Evolutionary conservation across 2,329 filamentous ascomycete species (phyloP), one percentile per base, ranked within the genome.

Genomic region (Colletotrichum sp.): DNA sequence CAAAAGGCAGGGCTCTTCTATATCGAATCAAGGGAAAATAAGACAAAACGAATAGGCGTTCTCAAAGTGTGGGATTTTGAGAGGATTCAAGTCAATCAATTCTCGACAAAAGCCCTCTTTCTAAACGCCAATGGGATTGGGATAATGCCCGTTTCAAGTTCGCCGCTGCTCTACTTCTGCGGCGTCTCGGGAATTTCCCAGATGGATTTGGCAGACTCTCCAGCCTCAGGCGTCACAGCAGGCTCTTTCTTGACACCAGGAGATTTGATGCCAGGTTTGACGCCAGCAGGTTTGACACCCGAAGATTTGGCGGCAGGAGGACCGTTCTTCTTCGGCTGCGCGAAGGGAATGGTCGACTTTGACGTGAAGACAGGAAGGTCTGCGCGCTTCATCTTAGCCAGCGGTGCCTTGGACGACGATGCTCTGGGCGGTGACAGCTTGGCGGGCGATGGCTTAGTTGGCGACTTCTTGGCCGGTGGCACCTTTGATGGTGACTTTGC

Each of bases 291-390:
- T 44, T 44, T 52, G n/a, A 8, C n/a, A 52, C n/a, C n/a, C 22
- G n/a, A 22, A 22, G 57, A 34, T 16, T 71, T 61, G 25, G 27
- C 15, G 32, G 60, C 34, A 5, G 59, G 27, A 16, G 32, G 28
- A 15, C 34, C 52, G 28, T 27, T 73, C 28, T 15, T 71, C n/a
- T 48, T 55, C 19, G 55, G 61, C 30, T 79, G 83, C 7, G 87
- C 87, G 81, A 90, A 90, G 1, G 87, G 88, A 60, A 90, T 90
- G 7, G 87, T 84, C 15, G 87, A 84, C 6, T 84, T 87, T n/a
- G 85, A 77, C 8, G 84, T 85, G 66, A 86, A 86, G 11, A 83
- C 81, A 3, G 85, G 85, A 65, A 86, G 72, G 60, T 86, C 83
- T 6, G 78, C 79, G 7, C 81, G 85, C 81, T 85, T 87, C 77